phyloP scores from a whole-genome alignment of 2,329 filamentous ascomycete species.

The Hymenoscyphus albidus region DNA sequence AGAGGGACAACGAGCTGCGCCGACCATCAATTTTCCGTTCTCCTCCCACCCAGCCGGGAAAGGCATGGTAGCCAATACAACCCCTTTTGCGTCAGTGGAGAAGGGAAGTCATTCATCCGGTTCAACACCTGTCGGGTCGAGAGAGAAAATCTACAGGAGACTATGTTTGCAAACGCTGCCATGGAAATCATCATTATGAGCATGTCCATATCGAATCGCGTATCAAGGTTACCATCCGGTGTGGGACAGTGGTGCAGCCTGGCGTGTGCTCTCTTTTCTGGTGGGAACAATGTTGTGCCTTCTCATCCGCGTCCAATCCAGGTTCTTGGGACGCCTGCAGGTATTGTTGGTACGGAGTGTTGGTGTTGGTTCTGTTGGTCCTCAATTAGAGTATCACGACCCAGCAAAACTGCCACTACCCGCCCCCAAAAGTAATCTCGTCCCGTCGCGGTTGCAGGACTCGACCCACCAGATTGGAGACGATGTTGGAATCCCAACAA shows the following conservation, averaged over 20 bases:
- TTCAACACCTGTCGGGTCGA: background rate
- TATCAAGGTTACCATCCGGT: slow-evolving; percentile 1
- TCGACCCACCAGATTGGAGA: slow-evolving; percentile 8
- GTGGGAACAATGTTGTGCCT: background rate
- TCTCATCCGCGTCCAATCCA: slow-evolving; percentile 1
- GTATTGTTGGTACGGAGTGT: background rate
- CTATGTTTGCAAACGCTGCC: background rate
- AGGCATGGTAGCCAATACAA: background rate
- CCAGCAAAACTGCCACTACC: slow-evolving; percentile 5
- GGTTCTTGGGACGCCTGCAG: slow-evolving; percentile 3
- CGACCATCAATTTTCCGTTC: background rate
- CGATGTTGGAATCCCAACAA: slow-evolving; percentile 7
- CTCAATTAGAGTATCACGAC: background rate
- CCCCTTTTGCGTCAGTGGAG: background rate
- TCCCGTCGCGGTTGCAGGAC: slow-evolving; percentile 6
- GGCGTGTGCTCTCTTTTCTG: background rate
- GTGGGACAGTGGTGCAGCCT: slow-evolving; percentile 1
- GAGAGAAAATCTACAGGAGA: background rate
- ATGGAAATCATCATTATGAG: background rate
- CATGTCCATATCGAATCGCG: background rate
- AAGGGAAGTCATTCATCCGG: background rate
- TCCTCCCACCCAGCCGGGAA: background rate
- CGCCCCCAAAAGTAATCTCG: background rate
- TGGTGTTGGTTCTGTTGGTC: background rate
- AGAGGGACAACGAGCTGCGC: background rate